Conservation (phyloP, 805 yeast species). For the Schizosaccharomyces pombe region DNA sequence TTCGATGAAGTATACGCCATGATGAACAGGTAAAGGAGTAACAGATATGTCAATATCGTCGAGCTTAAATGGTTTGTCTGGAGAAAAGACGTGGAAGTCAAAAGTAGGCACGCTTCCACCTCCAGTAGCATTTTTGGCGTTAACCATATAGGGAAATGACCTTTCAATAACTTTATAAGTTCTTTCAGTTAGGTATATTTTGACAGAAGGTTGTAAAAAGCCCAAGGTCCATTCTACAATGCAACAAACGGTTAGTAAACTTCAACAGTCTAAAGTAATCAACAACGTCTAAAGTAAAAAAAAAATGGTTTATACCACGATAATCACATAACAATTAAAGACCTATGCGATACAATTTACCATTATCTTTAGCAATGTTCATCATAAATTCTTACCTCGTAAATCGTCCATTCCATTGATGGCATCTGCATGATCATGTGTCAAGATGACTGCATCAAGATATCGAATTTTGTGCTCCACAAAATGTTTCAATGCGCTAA, state of each 20-base stretch:
- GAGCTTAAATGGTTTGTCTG: neutral
- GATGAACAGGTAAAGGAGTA: constrained; percentile 1
- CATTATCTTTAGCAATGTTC: too few relatives aligned
- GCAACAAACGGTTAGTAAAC: neutral
- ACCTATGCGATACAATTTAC: too few relatives aligned
- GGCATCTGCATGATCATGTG: constrained; percentile 5
- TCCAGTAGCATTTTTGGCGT: neutral
- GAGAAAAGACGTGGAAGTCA: neutral
- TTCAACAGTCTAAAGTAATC: neutral
- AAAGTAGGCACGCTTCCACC: constrained; percentile 4
- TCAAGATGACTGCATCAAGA: constrained; percentile 3
- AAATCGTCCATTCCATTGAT: constrained; percentile 4
- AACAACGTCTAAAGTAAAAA: too few relatives aligned
- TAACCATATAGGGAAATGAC: neutral
- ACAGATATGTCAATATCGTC: neutral
- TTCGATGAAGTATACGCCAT: neutral
- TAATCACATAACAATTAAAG: too few relatives aligned
- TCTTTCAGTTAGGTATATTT: neutral
- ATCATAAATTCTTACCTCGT: constrained; percentile 3
- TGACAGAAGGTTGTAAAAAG: neutral
- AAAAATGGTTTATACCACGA: too few relatives aligned
- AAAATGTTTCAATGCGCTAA: neutral
- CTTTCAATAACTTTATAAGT: neutral
- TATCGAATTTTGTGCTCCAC: neutral
- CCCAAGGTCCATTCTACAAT: neutral